Percentiles rank a stretch among this genome's conserved stretches.
Conservation (phyloP, 176 grass and related monocot genomes). For the Eleusine coracana region DNA sequence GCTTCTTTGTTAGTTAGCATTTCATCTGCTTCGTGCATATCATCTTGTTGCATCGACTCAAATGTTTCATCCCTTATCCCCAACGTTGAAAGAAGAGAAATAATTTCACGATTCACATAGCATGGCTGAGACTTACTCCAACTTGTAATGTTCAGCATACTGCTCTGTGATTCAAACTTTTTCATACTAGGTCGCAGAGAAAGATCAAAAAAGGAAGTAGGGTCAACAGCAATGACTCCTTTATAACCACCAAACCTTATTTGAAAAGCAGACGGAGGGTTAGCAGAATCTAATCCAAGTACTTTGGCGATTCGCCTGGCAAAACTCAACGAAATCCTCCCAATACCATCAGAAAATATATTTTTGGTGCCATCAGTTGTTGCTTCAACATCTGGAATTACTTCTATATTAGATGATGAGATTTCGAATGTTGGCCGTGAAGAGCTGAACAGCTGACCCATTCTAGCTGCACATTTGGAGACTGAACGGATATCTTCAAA, state of each 20-base stretch:
- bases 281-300: conserved; percentile 55
- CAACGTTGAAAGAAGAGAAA: conserved; percentile 86
- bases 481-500: conserved; percentile 75
- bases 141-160: conserved; percentile 85
- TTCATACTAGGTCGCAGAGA: conserved; percentile 89
- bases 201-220: conserved; percentile 57
- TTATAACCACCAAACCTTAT: conserved; percentile 96
- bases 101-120: conserved; percentile 88
- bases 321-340: conserved; percentile 72
- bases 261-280: conserved; percentile 91
- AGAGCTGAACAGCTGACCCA: conserved; percentile 97
- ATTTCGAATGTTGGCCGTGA: conserved; percentile 74
- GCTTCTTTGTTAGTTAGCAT: conserved; percentile 74
- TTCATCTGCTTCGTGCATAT: conserved; percentile 67
- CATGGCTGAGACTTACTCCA: conserved; percentile 80
- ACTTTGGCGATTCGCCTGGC: conserved; percentile 59
- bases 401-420: conserved; percentile 45
- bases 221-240: conserved; percentile 81
- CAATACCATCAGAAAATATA: conserved; percentile 95
- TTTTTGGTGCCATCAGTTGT: conserved; percentile 70
- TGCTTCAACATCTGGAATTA: conserved; percentile 86
- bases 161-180: conserved; percentile 87
- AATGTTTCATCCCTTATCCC: conserved; percentile 84
- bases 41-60: conserved; percentile 70
- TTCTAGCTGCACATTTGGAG: conserved; percentile 95